These are phyloP conservation scores for Extremus antarcticus DNA, from an alignment of 495 filamentous ascomycete genomes.

Conservation along the genomic window DNA sequence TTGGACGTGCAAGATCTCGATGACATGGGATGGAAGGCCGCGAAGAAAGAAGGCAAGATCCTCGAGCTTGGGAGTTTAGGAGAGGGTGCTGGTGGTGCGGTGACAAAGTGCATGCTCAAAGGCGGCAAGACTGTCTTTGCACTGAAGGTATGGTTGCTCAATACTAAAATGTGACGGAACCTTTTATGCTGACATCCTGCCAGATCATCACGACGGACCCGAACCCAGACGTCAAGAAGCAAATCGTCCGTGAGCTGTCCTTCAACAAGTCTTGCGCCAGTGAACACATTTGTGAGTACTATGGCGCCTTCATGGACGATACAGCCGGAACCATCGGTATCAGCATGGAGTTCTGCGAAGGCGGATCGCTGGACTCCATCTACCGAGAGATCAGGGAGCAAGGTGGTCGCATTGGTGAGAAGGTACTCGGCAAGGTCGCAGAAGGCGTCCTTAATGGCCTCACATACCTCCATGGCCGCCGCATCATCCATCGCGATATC, in stretches of 20 bases:
- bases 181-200: neutral
- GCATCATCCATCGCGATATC: conserved; percentile 98
- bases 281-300: conserved; percentile 91
- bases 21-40: conserved; percentile 88
- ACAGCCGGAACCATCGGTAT: conserved; percentile 91
- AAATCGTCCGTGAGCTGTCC: conserved; percentile 86
- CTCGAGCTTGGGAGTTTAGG: conserved; percentile 80
- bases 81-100: conserved; percentile 91
- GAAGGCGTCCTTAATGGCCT: conserved; percentile 90
- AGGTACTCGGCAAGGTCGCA: conserved; percentile 94
- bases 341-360: conserved; percentile 98
- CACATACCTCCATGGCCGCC: conserved; percentile 89
- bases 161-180: neutral
- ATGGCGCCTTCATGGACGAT: conserved; percentile 90
- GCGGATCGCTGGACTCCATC: conserved; percentile 86
- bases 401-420: conserved; percentile 89
- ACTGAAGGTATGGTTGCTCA: conserved; percentile 59
- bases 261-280: conserved; percentile 97
- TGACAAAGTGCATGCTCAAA: conserved; percentile 79
- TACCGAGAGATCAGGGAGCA: conserved; percentile 95
- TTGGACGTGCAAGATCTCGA: conserved; percentile 89
- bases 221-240: conserved; percentile 93
- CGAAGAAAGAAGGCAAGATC: conserved; percentile 77
- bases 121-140: conserved; percentile 92
- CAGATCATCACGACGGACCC: conserved; percentile 97